These are phyloP conservation scores for Halophytophthora batemanensis DNA, from an alignment of 352 stramenopile genomes.

Conservation along the genomic window DNA sequence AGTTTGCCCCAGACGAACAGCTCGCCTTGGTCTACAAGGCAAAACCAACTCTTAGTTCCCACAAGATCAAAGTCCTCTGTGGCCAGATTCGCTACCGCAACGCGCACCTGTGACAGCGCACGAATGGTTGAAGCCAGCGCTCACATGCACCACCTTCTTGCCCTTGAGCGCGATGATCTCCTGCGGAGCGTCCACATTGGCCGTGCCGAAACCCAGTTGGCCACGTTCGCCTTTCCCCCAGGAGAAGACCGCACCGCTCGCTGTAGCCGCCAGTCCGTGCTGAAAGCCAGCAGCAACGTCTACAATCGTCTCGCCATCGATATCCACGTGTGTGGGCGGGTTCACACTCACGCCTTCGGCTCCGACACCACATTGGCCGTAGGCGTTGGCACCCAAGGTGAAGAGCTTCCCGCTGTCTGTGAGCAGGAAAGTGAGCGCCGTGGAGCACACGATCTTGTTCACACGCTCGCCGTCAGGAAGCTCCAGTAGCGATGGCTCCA, in stretches of 20 bases:
- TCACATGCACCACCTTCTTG: slow-evolving; percentile 56
- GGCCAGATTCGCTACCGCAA: not conserved
- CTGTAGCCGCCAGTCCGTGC: slow-evolving; percentile 70
- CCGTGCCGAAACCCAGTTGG: slow-evolving; percentile 75
- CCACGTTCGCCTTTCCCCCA: slow-evolving; percentile 84
- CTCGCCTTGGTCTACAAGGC: slow-evolving; percentile 56
- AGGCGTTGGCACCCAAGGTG: slow-evolving; percentile 71
- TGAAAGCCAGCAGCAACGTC: slow-evolving; percentile 77
- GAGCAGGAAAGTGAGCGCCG: slow-evolving; percentile 72
- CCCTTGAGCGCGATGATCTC: slow-evolving; percentile 78
- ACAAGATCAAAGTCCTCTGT: not conserved
- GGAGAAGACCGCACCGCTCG: slow-evolving; percentile 65
- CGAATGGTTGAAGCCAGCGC: slow-evolving; percentile 84
- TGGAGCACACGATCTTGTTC: slow-evolving; percentile 80
- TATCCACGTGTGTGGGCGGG: slow-evolving; percentile 45
- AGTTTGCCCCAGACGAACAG: slow-evolving; percentile 87
- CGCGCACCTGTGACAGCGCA: slow-evolving; percentile 53
- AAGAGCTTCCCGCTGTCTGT: slow-evolving; percentile 81
- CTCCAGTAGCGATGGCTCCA: slow-evolving; percentile 51
- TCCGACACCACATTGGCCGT: slow-evolving; percentile 75
- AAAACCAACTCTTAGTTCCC: slow-evolving; percentile 1
- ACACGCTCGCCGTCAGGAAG: slow-evolving; percentile 58
- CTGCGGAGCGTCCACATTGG: slow-evolving; percentile 67
- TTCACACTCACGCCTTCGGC: slow-evolving; percentile 61
- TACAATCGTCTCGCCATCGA: slow-evolving; percentile 65